These are phyloP conservation scores for Narthecium ossifragum DNA, from an alignment of 106 monocot species.

Conservation along the genomic window DNA sequence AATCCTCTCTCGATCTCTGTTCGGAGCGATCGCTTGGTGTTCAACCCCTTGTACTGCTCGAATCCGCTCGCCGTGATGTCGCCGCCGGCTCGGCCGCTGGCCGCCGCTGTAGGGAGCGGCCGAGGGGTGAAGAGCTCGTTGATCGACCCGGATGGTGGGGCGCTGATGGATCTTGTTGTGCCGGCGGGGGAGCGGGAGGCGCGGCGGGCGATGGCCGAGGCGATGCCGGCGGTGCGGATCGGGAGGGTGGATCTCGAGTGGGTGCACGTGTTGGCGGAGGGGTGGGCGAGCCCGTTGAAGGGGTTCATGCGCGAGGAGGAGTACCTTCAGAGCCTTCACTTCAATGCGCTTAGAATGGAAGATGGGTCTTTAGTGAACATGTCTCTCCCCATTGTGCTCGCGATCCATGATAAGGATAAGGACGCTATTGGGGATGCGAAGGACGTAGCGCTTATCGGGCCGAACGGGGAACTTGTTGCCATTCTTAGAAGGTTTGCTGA, in stretches of 20 bases:
- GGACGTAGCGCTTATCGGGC: constrained; percentile 62
- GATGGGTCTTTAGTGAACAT: constrained; percentile 86
- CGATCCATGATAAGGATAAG: constrained; percentile 56
- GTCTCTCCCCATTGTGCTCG: constrained; percentile 95
- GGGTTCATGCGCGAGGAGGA: constrained; percentile 96
- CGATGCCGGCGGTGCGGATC: constrained; percentile 44
- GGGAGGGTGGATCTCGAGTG: constrained; percentile 70
- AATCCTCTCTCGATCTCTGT: not conserved
- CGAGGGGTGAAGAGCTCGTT: constrained; percentile 51
- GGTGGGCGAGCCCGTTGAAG: constrained; percentile 94
- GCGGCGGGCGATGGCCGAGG: constrained; percentile 43
- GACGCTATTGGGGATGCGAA: constrained; percentile 33
- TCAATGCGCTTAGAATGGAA: constrained; percentile 57
- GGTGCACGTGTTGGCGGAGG: constrained; percentile 88
- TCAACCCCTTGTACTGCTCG: not conserved
- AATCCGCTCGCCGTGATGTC: not conserved
- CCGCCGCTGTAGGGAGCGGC: not conserved
- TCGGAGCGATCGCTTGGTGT: not conserved
- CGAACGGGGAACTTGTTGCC: constrained; percentile 51
- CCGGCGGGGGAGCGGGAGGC: constrained; percentile 29
- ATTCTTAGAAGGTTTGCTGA: constrained; percentile 62
- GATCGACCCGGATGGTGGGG: constrained; percentile 93
- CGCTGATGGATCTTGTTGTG: constrained; percentile 62
- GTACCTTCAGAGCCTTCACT: constrained; percentile 92
- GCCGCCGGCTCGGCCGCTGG: not conserved